Evolutionary conservation across 306 rosid species (phyloP).

Genomic region (Trifolium repens): DNA sequence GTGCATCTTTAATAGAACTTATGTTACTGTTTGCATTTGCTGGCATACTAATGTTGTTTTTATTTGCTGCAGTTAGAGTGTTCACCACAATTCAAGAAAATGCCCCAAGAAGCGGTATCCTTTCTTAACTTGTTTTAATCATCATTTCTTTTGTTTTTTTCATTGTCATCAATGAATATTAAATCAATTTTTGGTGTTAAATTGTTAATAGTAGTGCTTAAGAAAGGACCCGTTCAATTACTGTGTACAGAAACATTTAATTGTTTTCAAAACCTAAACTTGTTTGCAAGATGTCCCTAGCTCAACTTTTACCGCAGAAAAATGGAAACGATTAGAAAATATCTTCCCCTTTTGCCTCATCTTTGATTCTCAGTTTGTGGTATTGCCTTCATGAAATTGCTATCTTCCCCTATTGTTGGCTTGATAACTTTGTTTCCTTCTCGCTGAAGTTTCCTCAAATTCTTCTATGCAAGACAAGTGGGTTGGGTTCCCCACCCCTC

Average conservation of each 20-base stretch:
- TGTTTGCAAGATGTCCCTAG: conserved; percentile 10
- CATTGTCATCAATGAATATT: conserved; percentile 13
- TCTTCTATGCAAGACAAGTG: not conserved
- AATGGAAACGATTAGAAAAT: conserved; percentile 15
- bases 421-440: not conserved
- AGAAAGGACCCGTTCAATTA: conserved; percentile 22
- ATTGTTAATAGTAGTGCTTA: conserved; percentile 6
- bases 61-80: conserved; percentile 77
- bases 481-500: not conserved
- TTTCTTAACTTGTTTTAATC: conserved; percentile 32
- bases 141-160: conserved; percentile 18
- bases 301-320: conserved; percentile 19
- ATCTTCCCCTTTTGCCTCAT: conserved; percentile 5
- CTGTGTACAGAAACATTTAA: conserved; percentile 3
- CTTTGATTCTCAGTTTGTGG: conserved; percentile 12
- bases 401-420: conserved; percentile 5
- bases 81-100: conserved; percentile 91
- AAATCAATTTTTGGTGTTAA: not conserved
- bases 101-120: conserved; percentile 90
- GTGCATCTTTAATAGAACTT: conserved; percentile 13
- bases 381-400: conserved; percentile 22
- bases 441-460: not conserved
- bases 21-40: conserved; percentile 30
- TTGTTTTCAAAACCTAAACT: conserved; percentile 11
- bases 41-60: conserved; percentile 22